Conservation (phyloP, 2,329 filamentous ascomycete genomes). For the Penicillium sp. region DNA sequence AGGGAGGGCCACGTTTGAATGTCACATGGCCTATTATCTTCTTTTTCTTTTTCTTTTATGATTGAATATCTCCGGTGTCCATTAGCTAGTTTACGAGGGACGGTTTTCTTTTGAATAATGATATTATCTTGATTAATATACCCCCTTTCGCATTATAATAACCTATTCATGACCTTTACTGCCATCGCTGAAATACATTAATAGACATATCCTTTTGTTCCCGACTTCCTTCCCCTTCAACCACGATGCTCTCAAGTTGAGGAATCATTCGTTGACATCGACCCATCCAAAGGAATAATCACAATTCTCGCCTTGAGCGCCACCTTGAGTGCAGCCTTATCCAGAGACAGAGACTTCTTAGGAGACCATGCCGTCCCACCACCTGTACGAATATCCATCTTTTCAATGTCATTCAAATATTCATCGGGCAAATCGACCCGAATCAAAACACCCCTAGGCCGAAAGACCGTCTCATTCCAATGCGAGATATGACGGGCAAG, state of each 20-base stretch:
- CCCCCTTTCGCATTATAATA: neutral
- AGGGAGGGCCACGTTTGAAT: slow-evolving; percentile 8
- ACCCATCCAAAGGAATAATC: slow-evolving; percentile 25
- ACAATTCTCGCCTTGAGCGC: slow-evolving; percentile 30
- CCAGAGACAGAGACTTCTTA: slow-evolving; percentile 3
- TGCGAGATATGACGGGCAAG: slow-evolving; percentile 24
- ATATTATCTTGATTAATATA: neutral
- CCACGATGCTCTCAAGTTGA: neutral
- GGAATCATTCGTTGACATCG: neutral
- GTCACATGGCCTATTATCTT: neutral
- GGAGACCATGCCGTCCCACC: neutral
- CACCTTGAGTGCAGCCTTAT: slow-evolving; percentile 24
- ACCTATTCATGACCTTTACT: neutral
- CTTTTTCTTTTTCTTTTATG: neutral
- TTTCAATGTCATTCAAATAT: slow-evolving; percentile 24
- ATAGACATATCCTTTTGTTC: neutral
- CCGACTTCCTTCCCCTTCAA: neutral
- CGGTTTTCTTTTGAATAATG: neutral
- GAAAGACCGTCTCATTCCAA: slow-evolving; percentile 35
- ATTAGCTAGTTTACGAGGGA: neutral
- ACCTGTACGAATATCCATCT: slow-evolving; percentile 23
- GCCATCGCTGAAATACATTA: neutral
- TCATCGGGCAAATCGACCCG: slow-evolving; percentile 35
- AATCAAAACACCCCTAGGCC: slow-evolving; percentile 30
- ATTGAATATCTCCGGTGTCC: neutral